These are phyloP conservation scores for Zangia roseola DNA, from an alignment of 768 basidiomycete species.

Conservation along the genomic window DNA sequence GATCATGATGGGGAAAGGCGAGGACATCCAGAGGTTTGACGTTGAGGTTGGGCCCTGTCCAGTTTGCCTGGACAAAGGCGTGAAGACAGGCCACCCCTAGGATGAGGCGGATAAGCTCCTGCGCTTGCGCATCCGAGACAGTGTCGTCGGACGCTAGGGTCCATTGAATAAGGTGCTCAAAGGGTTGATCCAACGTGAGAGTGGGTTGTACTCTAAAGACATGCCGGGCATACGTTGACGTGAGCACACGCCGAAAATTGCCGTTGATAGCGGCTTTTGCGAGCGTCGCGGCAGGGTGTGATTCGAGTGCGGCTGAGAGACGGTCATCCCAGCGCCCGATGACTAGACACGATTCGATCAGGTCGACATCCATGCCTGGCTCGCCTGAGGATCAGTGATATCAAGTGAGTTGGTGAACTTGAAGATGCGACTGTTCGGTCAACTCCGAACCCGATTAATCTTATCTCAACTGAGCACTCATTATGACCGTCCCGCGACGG, in stretches of 20 bases:
- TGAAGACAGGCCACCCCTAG: constrained; percentile 81
- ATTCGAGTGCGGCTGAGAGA: constrained; percentile 23
- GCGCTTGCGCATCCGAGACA: constrained; percentile 36
- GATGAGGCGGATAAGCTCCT: constrained; percentile 57
- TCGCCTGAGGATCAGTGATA: neutral
- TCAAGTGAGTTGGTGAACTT: neutral
- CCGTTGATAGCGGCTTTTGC: constrained; percentile 60
- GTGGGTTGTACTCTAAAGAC: constrained; percentile 36
- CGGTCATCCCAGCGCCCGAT: constrained; percentile 43
- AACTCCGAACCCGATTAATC: neutral
- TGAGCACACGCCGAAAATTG: constrained; percentile 53
- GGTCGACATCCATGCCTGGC: constrained; percentile 18
- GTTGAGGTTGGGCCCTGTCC: constrained; percentile 89
- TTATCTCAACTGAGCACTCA: neutral
- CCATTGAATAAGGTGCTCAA: constrained; percentile 37
- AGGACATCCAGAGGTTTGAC: constrained; percentile 45
- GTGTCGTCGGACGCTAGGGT: constrained; percentile 14
- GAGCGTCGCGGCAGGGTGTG: constrained; percentile 32
- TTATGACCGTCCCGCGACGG: neutral
- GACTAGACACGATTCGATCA: constrained; percentile 58
- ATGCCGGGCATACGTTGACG: constrained; percentile 42
- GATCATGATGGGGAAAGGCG: constrained; percentile 31
- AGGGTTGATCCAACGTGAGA: constrained; percentile 38
- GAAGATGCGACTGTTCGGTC: no score
- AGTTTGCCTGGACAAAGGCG: constrained; percentile 90